Evolutionary conservation across 306 rosid species (phyloP).

Genomic region (Parietaria judaica): DNA sequence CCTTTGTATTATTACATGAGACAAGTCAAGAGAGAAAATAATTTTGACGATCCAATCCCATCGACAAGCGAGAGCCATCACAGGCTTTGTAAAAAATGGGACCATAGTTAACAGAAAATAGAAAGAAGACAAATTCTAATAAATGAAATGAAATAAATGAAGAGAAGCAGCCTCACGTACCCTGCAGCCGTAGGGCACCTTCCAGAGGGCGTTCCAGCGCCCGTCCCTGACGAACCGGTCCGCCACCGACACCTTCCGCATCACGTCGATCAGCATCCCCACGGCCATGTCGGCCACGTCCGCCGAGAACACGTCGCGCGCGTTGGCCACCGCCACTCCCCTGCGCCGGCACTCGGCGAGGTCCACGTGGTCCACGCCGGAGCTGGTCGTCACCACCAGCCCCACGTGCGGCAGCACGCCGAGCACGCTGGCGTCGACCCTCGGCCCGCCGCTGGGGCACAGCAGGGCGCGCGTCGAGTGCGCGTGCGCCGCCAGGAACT

Average conservation of each 20-base stretch:
- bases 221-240: conserved; percentile 30
- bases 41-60: no score
- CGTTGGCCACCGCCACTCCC: conserved; percentile 24
- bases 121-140: neutral
- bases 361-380: conserved; percentile 28
- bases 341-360: conserved; percentile 38
- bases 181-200: conserved; percentile 25
- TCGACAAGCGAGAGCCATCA: no score
- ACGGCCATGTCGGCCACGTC: conserved; percentile 49
- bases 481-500: conserved; percentile 15
- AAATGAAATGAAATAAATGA: conserved; percentile 2
- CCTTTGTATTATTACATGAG: no score
- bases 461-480: conserved; percentile 28
- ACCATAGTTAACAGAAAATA: no score
- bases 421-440: conserved; percentile 13
- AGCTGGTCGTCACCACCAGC: conserved; percentile 19
- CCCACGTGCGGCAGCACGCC: conserved; percentile 21
- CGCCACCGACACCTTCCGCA: conserved; percentile 30
- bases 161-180: conserved; percentile 10
- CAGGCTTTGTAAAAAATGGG: no score
- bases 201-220: neutral
- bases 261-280: conserved; percentile 32
- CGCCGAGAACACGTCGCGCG: conserved; percentile 21
- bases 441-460: neutral
- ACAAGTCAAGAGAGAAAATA: no score